Base-by-base conservation (phyloP, 768 basidiomycete species). In the Pleurotus eryngii region DNA sequence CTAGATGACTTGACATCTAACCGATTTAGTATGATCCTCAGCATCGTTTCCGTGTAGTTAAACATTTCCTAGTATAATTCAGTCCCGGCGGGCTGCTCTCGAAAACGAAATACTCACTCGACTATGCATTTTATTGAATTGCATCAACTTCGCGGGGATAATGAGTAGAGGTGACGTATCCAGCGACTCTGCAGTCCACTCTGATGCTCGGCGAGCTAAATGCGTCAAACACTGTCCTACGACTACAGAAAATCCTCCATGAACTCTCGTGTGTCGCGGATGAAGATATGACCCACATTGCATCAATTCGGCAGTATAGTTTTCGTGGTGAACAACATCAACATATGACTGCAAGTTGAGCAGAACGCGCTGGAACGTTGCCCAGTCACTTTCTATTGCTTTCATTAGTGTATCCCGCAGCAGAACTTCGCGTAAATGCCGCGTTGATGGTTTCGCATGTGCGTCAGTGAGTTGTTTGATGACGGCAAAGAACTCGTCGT, bases 341-440 rank as follows among this genome's bases (percentile, higher is more conserved):
- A 90, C 74, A 59, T 79, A 92, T 8, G 63, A 71, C 42, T 77
- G 70, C 14, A 89, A 64, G 65, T 90, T 89, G 50, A 78, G 70
- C 8, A 88, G 66, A 18, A 84, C 76, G n/a, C 65, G 65, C 60
- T 85, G 81, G 58, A 83, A 80, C 17, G 72, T 67, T 7, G 72
- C 72, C 35, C 72, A 69, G 49, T 88, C 85, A 38, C 72, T 76
- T 18, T 87, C 85, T 7, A 71, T 63, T 1, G 75, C 72, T 18
- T 83, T 75, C 2, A 69, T 56, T 11, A 87, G 64, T 1, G 81
- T 77, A 59, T 86, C 84, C 5, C 82, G 80, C n/a, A 88, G 74
- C 27, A 87, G 71, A 2, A 69, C 65, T 50, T 84, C 82, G 46
- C 77, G 73, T 17, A 84, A 63, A 55, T 63, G 67, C 12, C 74